Conservation (phyloP, 345 rosid genomes). For the Zanthoxylum bungeanum region DNA sequence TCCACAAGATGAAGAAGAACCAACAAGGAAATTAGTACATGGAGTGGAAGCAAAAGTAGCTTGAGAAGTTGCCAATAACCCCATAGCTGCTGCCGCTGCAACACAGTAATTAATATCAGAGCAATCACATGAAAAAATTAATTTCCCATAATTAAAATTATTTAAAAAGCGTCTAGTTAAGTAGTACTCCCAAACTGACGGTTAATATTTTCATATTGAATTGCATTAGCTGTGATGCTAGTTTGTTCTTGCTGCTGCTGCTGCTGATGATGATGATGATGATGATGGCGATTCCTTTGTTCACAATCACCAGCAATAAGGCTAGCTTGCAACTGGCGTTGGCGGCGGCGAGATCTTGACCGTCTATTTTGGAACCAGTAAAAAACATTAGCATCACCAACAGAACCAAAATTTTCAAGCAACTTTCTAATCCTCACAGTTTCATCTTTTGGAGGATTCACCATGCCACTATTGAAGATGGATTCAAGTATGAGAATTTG, state of each 20-base stretch:
- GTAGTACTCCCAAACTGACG: no score
- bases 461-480: conserved; percentile 98
- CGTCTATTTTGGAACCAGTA: conserved; percentile 99
- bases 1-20: conserved; percentile 55
- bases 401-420: conserved; percentile 89
- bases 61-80: conserved; percentile 30
- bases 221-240: conserved; percentile 44
- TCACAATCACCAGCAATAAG: conserved; percentile 47
- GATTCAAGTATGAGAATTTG: conserved; percentile 98
- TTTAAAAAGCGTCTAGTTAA: no score
- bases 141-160: no score
- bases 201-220: conserved; percentile 36
- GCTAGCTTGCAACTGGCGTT: conserved; percentile 80
- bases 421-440: conserved; percentile 84
- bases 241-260: conserved; percentile 22
- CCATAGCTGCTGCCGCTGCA: conserved; percentile 22
- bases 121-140: no score
- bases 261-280: conserved; percentile 6
- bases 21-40: conserved; percentile 32
- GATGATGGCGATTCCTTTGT: conserved; percentile 13
- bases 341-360: conserved; percentile 94
- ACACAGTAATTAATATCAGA: conserved; percentile 9
- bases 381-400: conserved; percentile 97
- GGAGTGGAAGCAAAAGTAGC: conserved; percentile 31
- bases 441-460: conserved; percentile 95